Base-by-base conservation (phyloP, 345 rosid species). In the Acer yangbiense region DNA sequence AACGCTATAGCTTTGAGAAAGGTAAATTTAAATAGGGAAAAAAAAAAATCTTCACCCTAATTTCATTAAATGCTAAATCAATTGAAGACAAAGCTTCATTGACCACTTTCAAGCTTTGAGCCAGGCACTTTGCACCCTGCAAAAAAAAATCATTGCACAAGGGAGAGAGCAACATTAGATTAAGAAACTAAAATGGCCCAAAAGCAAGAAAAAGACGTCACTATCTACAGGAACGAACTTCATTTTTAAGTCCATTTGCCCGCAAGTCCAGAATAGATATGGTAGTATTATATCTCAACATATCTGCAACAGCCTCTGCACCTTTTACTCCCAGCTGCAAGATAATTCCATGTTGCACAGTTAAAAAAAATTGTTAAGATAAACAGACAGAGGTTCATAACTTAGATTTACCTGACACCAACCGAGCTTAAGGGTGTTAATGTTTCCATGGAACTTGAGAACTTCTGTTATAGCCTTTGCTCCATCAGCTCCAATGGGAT, bases 51-150 rank as follows among this genome's bases (percentile, higher is more conserved):
- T 41, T 78, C 87, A 93, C 98, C 90, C 97, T 85, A 61, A 93
- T 95, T 85, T 93, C 98, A 68, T 95, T 95, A 84, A 93, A 95
- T 84, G 93, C 99, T 74, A 93, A 79, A 84, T 95, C 97, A 61
- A 95, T 84, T 14, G 93, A 94, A 64, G 90, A 89, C 71, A 95
- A 81, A 80, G 94, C 93, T 89, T 95, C 98, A 79, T 92, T 95
- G n/a, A 93, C 98, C 79, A 95, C 99, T 87, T 91, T 95, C 83
- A 95, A 85, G 92, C 98, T 93, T 76, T 90, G 93, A 79, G 99
- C 99, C 67, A 95, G 76, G 72, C 86, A 87, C 61, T 86, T 83
- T 32, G 97, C 96, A 69, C 99, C 99, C 99, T 95, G 89, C 27
- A 82, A 85, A 72, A 76, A 76, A 9, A 46, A 77, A 6, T 68